Evolutionary conservation across 2,329 filamentous ascomycete genomes (phyloP), one percentile per base, ranked within the genome.

Genomic region (Metarhizium humberi): DNA sequence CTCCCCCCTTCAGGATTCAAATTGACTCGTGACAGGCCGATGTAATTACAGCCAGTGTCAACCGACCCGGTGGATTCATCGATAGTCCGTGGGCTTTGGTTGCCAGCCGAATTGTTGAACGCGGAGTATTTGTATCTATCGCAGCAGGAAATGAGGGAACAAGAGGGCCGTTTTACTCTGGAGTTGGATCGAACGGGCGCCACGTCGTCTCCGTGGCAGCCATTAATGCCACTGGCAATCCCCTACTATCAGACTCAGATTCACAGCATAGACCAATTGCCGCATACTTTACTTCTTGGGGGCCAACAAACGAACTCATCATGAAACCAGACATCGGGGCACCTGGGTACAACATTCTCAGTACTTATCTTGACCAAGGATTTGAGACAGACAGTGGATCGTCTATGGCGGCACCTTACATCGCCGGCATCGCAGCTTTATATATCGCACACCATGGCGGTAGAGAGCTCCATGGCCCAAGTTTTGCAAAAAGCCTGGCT

Each of bases 401-500:
- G 0, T 81, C 77, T 1, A 82, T 83, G 79, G 75, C 79, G 1
- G 75, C 75, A 5, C 79, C 79, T 0, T 79, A 79, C 56, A 69
- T 79, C 29, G 77, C 78, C 42, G 79, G 77, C 14, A 67, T 78
- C n/a, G 75, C 74, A 3, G 75, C 75, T 6, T 63, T 78, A 30
- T 77, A 73, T 57, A 69, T 77, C 47, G 67, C 71, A 7, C 62
- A 71, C 29, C 64, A 72, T 53, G 75, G 75, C 2, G 74, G 75
- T 1, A 69, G 74, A 16, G 63, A 65, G 53, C 56, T 65, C 1
- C 66, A 75, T 54, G 75, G 75, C 3, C 59, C 62, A 11, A 63
- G 61, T 0, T 66, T 71, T 16, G 69, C 67, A 29, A 67, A 62
- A 56, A 62, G 65, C 47, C 60, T 73, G 3, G 57, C 64, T 43